Evolutionary conservation across 805 yeast species (phyloP), one percentile per base, ranked within the genome.

Genomic region (Cyberlindnera euphorbiiphila): DNA sequence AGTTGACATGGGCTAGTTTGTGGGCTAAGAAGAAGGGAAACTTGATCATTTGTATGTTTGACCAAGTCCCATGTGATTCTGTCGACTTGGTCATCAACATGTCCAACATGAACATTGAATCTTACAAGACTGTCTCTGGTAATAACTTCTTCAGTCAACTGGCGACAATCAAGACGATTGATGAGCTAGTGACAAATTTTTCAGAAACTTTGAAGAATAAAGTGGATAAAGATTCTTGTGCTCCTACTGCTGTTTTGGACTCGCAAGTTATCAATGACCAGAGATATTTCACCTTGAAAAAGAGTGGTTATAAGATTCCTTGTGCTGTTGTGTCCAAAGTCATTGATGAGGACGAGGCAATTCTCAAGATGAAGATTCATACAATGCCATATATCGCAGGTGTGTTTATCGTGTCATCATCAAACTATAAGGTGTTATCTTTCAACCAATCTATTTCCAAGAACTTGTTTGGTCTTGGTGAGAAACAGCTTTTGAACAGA

Each of bases 301-400:
- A 72, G 34, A 60, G 59, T 25, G 55, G 59, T 1, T 67, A 65
- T 26, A 71, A 68, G 54, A 70, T 78, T 10, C 94, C 94, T 0
- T 81, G 89, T 65, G 93, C 93, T 1, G 70, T 80, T 5, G 72
- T 86, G 0, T 74, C 85, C 2, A 74, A 73, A 22, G 74, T 78
- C 3, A 51, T 80, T 16, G 76, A 76, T 35, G 68, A 70, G 35
- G 69, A 65, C 25, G 64, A 68, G 26, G 47, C 65, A 2, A 55
- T 54, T 16, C 56, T 79, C 15, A 74, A 81, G 51, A 54, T 85
- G 38, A 81, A 83, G 47, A 70, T 86, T 14, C 89, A 84, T 53
- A 70, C 89, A 5, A 60, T 86, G 50, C 95, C 95, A 0, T 85
- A 85, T 59, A 84, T 86, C 49, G 93, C 95, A 1, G 96, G 96